These are phyloP conservation scores for Trichoderma orchidacearum DNA, from an alignment of 495 filamentous ascomycete genomes.

Conservation along the genomic window DNA sequence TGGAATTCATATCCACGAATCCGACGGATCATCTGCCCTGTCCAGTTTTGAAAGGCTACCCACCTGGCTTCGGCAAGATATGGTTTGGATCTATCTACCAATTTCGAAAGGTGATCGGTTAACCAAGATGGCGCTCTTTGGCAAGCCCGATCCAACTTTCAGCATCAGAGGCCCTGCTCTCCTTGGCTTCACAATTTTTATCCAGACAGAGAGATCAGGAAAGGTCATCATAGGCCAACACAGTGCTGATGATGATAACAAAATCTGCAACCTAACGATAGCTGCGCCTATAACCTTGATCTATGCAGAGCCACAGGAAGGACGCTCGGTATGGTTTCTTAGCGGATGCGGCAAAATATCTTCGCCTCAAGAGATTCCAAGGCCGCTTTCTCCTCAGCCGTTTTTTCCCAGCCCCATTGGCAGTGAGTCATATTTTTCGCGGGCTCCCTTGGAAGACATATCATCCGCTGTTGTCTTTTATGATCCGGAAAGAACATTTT, in stretches of 20 bases:
- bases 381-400: background rate
- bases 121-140: background rate
- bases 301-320: background rate
- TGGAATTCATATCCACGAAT: background rate
- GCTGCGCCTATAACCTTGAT: background rate
- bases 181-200: too few species aligned
- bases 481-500: background rate
- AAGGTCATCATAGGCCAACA: background rate
- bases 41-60: background rate
- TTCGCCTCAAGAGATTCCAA: background rate
- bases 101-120: background rate
- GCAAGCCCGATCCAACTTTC: too few species aligned
- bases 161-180: too few species aligned
- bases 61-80: background rate
- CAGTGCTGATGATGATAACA: background rate
- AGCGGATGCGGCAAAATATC: background rate
- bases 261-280: too few species aligned
- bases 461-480: background rate
- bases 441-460: background rate
- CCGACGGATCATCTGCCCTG: background rate
- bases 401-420: background rate
- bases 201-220: background rate
- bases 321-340: background rate
- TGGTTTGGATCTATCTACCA: background rate
- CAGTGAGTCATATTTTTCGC: background rate